phyloP scores from a whole-genome alignment of 1,284 basidiomycete genomes.

The Mycosarcoma maydis region DNA sequence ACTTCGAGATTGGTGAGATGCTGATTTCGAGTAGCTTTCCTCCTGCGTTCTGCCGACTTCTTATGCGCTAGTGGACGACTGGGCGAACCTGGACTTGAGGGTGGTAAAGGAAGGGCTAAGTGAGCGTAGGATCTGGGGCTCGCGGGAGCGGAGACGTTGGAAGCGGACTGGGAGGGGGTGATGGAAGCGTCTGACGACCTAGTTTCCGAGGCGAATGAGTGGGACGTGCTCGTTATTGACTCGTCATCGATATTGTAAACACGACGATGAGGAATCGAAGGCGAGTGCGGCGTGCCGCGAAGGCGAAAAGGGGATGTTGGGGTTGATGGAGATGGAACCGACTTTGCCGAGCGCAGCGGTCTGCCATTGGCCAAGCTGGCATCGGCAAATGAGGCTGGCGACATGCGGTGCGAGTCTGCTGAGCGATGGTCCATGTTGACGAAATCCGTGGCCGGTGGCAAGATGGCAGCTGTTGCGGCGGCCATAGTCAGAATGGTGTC shows the following conservation, averaged over 20 bases:
- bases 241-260: constrained; percentile 39
- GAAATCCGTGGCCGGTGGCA: constrained; percentile 35
- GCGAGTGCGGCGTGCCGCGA: constrained; percentile 15
- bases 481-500: constrained; percentile 24
- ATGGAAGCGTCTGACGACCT: constrained; percentile 15
- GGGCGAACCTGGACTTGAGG: constrained; percentile 15
- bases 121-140: constrained; percentile 11
- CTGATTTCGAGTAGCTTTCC: constrained; percentile 31
- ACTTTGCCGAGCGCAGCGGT: constrained; percentile 23
- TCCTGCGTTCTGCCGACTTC: constrained; percentile 28
- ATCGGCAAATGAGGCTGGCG: constrained; percentile 10
- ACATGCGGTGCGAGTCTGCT: constrained; percentile 22
- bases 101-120: constrained; percentile 12
- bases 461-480: constrained; percentile 31
- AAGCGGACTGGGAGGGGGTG: constrained; percentile 24
- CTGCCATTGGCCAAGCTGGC: constrained; percentile 4
- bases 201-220: constrained; percentile 2
- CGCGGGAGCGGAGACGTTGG: constrained; percentile 17
- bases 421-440: constrained; percentile 31
- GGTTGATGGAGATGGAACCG: constrained; percentile 26
- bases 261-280: constrained; percentile 33
- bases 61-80: constrained; percentile 22
- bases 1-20: constrained; percentile 47
- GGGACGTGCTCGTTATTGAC: constrained; percentile 1
- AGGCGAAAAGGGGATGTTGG: constrained; percentile 22